These are phyloP conservation scores for Russula olivacea DNA, from an alignment of 768 basidiomycete species.

Conservation along the genomic window DNA sequence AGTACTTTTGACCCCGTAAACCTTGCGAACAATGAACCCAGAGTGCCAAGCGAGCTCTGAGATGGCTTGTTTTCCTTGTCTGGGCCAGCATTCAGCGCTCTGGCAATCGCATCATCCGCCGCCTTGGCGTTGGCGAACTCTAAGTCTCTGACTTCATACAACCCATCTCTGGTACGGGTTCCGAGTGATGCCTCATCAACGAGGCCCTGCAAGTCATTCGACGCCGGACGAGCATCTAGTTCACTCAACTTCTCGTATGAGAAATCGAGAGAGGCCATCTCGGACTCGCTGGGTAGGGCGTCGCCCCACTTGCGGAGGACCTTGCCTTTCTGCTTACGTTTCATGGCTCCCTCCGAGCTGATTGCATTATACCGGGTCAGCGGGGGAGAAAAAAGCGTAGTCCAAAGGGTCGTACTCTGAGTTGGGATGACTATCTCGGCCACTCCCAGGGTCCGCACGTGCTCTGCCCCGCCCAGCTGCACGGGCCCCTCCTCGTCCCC, in stretches of 20 bases:
- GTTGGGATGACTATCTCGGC: conserved; percentile 53
- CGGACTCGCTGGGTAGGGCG: conserved; percentile 67
- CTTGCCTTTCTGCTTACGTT: conserved; percentile 53
- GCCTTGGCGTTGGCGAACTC: conserved; percentile 51
- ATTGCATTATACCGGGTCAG: neutral
- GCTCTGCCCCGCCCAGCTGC: conserved; percentile 38
- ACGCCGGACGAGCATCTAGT: conserved; percentile 33
- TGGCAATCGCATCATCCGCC: conserved; percentile 51
- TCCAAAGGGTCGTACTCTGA: conserved; percentile 56
- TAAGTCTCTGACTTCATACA: conserved; percentile 80
- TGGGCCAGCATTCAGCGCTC: conserved; percentile 46
- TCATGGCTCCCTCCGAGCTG: conserved; percentile 52
- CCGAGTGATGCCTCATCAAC: conserved; percentile 74
- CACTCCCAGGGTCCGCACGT: conserved; percentile 47
- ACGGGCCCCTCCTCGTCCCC: conserved; percentile 63
- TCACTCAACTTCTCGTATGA: conserved; percentile 49
- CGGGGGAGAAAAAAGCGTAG: neutral
- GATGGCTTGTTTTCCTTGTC: conserved; percentile 29
- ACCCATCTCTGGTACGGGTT: conserved; percentile 61
- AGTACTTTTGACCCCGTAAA: conserved; percentile 82
- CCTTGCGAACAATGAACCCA: conserved; percentile 78
- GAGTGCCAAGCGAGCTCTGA: conserved; percentile 49
- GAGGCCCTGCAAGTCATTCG: conserved; percentile 49
- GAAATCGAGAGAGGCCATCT: conserved; percentile 93
- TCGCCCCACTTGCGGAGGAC: conserved; percentile 91